phyloP scores from a whole-genome alignment of 345 rosid species.

The Microcos paniculata region DNA sequence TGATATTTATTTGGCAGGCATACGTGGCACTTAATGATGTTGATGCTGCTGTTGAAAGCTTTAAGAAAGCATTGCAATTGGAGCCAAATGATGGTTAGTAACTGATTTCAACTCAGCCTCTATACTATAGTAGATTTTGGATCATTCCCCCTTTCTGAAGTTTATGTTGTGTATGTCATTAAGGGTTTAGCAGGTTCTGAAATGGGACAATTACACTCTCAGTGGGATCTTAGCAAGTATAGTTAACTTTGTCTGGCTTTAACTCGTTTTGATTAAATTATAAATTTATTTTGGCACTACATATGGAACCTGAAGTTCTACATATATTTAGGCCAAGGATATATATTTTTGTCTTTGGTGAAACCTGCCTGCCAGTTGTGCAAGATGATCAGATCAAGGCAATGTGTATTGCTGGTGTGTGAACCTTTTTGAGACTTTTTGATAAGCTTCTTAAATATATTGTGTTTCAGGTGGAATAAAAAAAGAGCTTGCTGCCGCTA shows the following conservation, averaged over 20 bases:
- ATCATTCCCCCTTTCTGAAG: neutral
- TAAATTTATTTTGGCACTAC: too few species aligned
- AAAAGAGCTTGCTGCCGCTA: slow-evolving; percentile 75
- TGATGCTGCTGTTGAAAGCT: slow-evolving; percentile 95
- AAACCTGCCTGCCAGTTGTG: neutral
- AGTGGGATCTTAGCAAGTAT: neutral
- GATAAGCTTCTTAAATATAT: slow-evolving; percentile 14
- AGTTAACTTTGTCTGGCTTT: neutral
- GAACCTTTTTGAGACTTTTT: slow-evolving; percentile 9
- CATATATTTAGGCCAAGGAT: neutral
- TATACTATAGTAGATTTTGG: neutral
- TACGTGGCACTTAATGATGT: slow-evolving; percentile 84
- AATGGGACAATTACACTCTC: neutral
- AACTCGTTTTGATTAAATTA: neutral
- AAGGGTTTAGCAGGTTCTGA: neutral
- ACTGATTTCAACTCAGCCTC: slow-evolving; percentile 4
- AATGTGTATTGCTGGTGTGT: neutral
- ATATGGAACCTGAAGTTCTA: too few species aligned
- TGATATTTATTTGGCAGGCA: slow-evolving; percentile 49
- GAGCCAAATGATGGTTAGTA: slow-evolving; percentile 88
- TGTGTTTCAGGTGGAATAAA: slow-evolving; percentile 72
- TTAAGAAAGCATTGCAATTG: slow-evolving; percentile 74
- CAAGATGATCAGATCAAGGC: slow-evolving; percentile 1
- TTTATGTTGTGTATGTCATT: neutral
- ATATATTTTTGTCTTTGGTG: neutral